phyloP scores from a whole-genome alignment of 164 flowering plant genomes.

The Macadamia tetraphylla region DNA sequence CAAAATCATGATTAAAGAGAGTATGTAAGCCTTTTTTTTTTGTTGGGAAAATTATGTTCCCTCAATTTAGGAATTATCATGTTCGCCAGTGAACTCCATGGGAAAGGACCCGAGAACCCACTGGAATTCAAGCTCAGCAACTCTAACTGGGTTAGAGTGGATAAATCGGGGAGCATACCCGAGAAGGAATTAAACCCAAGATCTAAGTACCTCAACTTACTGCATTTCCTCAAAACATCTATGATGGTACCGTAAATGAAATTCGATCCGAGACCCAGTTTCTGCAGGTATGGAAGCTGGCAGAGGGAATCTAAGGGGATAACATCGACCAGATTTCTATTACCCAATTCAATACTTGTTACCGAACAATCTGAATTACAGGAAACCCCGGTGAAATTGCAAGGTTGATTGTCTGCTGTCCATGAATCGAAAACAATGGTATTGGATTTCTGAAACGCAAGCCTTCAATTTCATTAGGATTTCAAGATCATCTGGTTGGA shows the following conservation, averaged over 20 bases:
- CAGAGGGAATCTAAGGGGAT: too few relatives aligned
- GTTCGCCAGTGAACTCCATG: slow-evolving; percentile 47
- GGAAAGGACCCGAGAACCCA: slow-evolving; percentile 58
- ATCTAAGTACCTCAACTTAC: slow-evolving; percentile 36
- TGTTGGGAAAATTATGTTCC: too few relatives aligned
- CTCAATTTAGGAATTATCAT: too few relatives aligned
- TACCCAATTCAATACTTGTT: too few relatives aligned
- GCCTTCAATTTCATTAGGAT: slow-evolving; percentile 32
- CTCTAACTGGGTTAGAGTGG: slow-evolving; percentile 24
- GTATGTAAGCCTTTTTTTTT: too few relatives aligned
- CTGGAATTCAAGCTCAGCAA: slow-evolving; percentile 37
- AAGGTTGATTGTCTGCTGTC: slow-evolving; percentile 14
- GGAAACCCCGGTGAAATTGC: slow-evolving; percentile 42
- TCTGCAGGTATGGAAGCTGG: slow-evolving; percentile 31
- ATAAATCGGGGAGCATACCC: slow-evolving; percentile 50
- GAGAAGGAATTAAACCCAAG: slow-evolving; percentile 41
- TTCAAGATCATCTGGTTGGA: slow-evolving; percentile 34
- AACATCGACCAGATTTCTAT: too few relatives aligned
- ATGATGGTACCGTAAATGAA: slow-evolving; percentile 28
- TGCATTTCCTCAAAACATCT: slow-evolving; percentile 32
- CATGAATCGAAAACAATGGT: slow-evolving; percentile 33
- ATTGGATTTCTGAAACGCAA: slow-evolving; percentile 24
- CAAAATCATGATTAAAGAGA: too few relatives aligned
- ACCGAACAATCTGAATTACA: too few relatives aligned
- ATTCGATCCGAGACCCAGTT: slow-evolving; percentile 37